Conservation (phyloP, 2,329 filamentous ascomycete genomes). For the Lasiodiplodia sp. region DNA sequence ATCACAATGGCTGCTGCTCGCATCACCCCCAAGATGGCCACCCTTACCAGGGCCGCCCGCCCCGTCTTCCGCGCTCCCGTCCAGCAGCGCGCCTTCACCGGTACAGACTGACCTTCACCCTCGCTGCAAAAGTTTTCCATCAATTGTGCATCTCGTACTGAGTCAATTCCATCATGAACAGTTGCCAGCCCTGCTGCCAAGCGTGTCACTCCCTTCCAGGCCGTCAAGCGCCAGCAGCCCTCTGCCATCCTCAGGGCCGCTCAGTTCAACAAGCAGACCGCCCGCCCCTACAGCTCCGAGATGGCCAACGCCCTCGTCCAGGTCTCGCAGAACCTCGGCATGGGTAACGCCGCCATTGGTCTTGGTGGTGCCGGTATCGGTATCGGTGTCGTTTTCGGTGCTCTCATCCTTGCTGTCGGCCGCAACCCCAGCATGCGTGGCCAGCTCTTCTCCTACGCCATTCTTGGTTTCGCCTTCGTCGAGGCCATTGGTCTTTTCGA, state of each 20-base stretch:
- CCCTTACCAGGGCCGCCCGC: conserved; percentile 79
- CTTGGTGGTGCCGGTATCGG: conserved; percentile 92
- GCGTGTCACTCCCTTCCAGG: conserved; percentile 68
- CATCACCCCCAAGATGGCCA: conserved; percentile 79
- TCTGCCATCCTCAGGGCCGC: conserved; percentile 69
- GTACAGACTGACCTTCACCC: conserved; percentile 60
- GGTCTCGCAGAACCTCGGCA: conserved; percentile 90
- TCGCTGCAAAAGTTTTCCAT: conserved; percentile 32
- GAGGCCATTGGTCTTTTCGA: conserved; percentile 78
- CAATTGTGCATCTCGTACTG: conserved; percentile 28
- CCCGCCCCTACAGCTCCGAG: conserved; percentile 85
- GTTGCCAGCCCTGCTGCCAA: conserved; percentile 33
- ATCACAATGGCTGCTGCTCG: conserved; percentile 81
- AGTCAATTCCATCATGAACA: conserved; percentile 31
- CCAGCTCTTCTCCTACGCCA: conserved; percentile 95
- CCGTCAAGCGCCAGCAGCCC: conserved; percentile 77
- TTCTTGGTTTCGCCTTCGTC: conserved; percentile 94
- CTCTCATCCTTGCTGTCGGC: conserved; percentile 86
- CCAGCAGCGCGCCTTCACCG: conserved; percentile 79
- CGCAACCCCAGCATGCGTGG: conserved; percentile 94
- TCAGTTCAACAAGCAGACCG: conserved; percentile 53
- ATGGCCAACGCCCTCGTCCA: conserved; percentile 87
- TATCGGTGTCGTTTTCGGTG: conserved; percentile 94
- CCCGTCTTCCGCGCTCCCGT: conserved; percentile 73
- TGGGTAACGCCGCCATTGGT: conserved; percentile 82